These are phyloP conservation scores for Thalassiosira hispida DNA, from an alignment of 352 stramenopile species.

Conservation along the genomic window DNA sequence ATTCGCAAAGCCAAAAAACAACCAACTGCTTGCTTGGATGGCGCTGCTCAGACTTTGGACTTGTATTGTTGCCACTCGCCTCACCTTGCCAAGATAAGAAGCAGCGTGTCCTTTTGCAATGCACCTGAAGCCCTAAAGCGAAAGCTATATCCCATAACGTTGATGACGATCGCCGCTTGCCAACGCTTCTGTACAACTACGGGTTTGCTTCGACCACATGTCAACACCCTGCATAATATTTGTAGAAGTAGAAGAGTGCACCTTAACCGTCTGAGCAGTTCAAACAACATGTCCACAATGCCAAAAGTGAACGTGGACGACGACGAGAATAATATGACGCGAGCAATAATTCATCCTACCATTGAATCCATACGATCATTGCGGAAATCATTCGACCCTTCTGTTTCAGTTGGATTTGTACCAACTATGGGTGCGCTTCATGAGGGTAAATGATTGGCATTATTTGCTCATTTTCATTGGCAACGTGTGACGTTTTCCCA, in stretches of 20 bases:
- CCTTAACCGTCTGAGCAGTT: not conserved
- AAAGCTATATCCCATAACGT: too few relatives aligned
- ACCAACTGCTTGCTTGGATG: too few relatives aligned
- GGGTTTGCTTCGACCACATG: not conserved
- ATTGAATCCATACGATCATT: constrained; percentile 67
- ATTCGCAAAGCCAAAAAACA: too few relatives aligned
- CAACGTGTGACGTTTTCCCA: not conserved
- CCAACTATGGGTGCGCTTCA: constrained; percentile 99
- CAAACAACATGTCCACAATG: constrained; percentile 20
- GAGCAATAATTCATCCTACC: constrained; percentile 52
- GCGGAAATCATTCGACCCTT: constrained; percentile 50
- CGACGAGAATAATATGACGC: constrained; percentile 3
- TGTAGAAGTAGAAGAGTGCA: not conserved
- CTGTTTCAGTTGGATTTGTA: constrained; percentile 92
- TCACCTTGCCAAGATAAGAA: too few relatives aligned
- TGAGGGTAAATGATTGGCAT: constrained; percentile 85
- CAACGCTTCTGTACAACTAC: constrained; percentile 3
- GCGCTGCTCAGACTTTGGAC: too few relatives aligned
- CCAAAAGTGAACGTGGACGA: too few relatives aligned
- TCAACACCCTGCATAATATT: not conserved
- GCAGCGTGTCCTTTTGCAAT: too few relatives aligned
- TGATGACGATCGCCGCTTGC: not conserved
- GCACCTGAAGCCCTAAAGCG: too few relatives aligned
- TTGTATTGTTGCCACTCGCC: too few relatives aligned
- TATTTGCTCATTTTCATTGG: not conserved